Evolutionary conservation across 139 green algal species (phyloP).

Genomic region (Eudorina sp.): DNA sequence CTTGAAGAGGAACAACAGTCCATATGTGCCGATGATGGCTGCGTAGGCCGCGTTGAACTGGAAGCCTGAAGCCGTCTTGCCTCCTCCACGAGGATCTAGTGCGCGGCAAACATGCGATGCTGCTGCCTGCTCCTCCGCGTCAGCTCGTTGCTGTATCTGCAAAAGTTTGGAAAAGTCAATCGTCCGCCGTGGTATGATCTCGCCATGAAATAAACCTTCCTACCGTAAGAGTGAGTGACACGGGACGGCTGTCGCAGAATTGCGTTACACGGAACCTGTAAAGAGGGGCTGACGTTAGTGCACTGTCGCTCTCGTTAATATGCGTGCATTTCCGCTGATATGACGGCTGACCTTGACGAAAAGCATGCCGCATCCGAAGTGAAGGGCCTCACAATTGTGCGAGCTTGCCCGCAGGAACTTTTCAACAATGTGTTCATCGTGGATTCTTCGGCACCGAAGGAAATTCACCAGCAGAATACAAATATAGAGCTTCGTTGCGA

Average conservation of each 20-base stretch:
- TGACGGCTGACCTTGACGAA: not conserved
- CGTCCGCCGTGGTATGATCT: no score
- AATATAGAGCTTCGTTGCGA: no score
- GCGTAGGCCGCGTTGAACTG: slow-evolving; percentile 57
- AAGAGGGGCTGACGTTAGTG: not conserved
- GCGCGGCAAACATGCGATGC: not conserved
- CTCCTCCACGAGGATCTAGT: slow-evolving; percentile 29
- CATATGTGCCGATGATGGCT: slow-evolving; percentile 51
- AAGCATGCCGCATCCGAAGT: not conserved
- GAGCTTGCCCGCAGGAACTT: not conserved
- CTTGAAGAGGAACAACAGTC: slow-evolving; percentile 60
- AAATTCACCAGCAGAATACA: no score
- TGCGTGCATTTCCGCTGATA: no score
- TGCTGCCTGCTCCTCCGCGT: not conserved
- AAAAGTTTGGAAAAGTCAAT: no score
- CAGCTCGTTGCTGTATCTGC: no score
- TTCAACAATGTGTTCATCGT: slow-evolving; percentile 6
- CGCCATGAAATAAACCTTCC: no score
- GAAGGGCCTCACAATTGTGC: not conserved
- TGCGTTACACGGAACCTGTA: not conserved
- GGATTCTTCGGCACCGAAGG: no score
- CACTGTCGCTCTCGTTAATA: not conserved
- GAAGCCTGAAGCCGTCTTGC: slow-evolving; percentile 21
- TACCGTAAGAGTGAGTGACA: no score
- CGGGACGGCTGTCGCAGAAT: not conserved